Conservation (phyloP, 2,329 filamentous ascomycete genomes). For the Curvularia lunata region DNA sequence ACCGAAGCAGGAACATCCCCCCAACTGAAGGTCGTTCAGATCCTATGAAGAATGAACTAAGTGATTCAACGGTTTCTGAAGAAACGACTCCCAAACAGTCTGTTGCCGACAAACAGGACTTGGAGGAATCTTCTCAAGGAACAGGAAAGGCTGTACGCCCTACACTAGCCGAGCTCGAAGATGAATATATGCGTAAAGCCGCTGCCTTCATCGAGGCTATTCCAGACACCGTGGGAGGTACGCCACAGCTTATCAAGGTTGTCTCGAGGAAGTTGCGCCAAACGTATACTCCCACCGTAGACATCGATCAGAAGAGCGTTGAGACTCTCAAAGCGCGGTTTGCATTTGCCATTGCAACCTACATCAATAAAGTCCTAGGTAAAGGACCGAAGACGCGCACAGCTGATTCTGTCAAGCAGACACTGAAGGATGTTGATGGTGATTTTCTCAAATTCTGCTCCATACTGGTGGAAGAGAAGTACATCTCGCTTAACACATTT, state of each 20-base stretch:
- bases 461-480: conserved; percentile 25
- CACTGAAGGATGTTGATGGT: conserved; percentile 26
- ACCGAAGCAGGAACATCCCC: conserved; percentile 12
- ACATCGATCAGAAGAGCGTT: conserved; percentile 10
- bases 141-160: background rate
- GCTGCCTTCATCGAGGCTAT: conserved; percentile 24
- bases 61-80: background rate
- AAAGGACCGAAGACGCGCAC: conserved; percentile 16
- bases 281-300: conserved; percentile 14
- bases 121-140: background rate
- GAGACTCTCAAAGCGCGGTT: conserved; percentile 27
- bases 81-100: background rate
- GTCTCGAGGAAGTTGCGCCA: conserved; percentile 27
- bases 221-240: conserved; percentile 5
- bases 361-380: conserved; percentile 27
- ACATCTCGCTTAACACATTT: conserved; percentile 28
- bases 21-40: conserved; percentile 8
- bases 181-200: conserved; percentile 27
- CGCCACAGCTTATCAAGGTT: conserved; percentile 21
- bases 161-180: conserved; percentile 18
- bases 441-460: conserved; percentile 34
- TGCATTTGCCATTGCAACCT: conserved; percentile 28
- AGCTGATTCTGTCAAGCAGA: conserved; percentile 19
- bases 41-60: background rate
- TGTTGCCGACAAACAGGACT: background rate